Evolutionary conservation across 805 yeast genomes (phyloP).

Genomic region (Barnettozyma siamensis): DNA sequence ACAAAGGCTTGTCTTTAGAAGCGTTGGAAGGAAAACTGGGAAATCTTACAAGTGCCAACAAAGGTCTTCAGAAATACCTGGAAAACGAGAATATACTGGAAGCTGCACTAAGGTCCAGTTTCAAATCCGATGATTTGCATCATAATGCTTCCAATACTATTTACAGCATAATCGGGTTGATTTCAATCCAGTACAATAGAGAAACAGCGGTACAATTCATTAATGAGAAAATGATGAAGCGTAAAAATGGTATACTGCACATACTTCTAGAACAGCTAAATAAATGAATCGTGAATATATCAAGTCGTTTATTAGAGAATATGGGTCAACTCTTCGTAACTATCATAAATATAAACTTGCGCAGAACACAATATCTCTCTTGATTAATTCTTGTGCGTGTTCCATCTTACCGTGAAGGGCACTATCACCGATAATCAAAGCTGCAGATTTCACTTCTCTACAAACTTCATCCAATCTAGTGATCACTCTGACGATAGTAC

Average conservation of each 20-base stretch:
- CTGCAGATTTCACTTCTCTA: conserved; percentile 89
- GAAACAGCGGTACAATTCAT: conserved; percentile 18
- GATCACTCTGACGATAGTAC: conserved; percentile 93
- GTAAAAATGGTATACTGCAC: conserved; percentile 17
- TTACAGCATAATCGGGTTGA: conserved; percentile 23
- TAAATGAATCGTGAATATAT: too few relatives aligned
- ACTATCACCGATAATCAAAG: conserved; percentile 90
- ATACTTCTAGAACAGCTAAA: conserved; percentile 11
- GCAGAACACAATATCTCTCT: conserved; percentile 95
- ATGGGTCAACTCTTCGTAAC: background rate
- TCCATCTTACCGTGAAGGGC: conserved; percentile 84
- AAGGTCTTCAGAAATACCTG: conserved; percentile 1
- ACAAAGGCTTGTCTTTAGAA: background rate
- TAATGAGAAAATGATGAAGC: conserved; percentile 13
- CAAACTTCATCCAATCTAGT: conserved; percentile 92
- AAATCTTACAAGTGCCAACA: background rate
- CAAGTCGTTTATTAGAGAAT: too few relatives aligned
- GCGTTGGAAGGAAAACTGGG: conserved; percentile 1
- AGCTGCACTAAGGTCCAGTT: conserved; percentile 1
- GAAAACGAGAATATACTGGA: background rate
- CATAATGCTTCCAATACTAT: conserved; percentile 10
- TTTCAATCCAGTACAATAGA: conserved; percentile 18
- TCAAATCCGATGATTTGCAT: background rate
- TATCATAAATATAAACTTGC: conserved; percentile 77
- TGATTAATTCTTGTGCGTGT: conserved; percentile 89